These are phyloP conservation scores for Fusarium concolor DNA, from an alignment of 2,329 filamentous ascomycete genomes.

Conservation along the genomic window DNA sequence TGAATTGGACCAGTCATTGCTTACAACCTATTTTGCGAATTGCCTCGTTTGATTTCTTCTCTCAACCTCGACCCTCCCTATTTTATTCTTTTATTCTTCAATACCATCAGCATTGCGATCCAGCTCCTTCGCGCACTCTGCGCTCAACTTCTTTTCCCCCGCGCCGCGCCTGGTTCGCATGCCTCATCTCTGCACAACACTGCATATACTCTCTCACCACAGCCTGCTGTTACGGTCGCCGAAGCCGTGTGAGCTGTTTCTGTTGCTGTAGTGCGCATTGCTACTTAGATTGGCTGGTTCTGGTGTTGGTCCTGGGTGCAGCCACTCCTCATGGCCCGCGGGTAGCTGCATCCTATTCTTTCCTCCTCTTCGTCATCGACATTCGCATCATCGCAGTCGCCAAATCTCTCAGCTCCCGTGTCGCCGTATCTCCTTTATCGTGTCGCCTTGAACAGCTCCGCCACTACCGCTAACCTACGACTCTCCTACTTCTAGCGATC, in stretches of 20 bases:
- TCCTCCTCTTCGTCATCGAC: constrained; percentile 27
- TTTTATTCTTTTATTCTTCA: not conserved
- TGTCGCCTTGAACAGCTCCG: constrained; percentile 24
- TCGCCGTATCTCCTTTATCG: not conserved
- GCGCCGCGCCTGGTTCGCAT: constrained; percentile 47
- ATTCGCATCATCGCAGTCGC: constrained; percentile 12
- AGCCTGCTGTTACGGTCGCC: constrained; percentile 41
- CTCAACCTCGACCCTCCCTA: not conserved
- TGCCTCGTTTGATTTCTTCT: constrained; percentile 35
- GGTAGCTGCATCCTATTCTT: constrained; percentile 45
- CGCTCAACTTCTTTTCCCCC: constrained; percentile 24
- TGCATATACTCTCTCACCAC: constrained; percentile 39
- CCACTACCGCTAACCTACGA: constrained; percentile 11
- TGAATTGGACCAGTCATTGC: constrained; percentile 38
- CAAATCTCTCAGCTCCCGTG: constrained; percentile 17
- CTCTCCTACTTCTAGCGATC: constrained; percentile 26
- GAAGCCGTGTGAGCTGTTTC: constrained; percentile 40
- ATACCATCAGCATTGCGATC: constrained; percentile 17
- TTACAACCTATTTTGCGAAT: constrained; percentile 44
- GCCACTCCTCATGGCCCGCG: constrained; percentile 45
- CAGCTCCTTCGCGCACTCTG: constrained; percentile 32
- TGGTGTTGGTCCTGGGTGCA: constrained; percentile 28
- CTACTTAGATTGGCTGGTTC: constrained; percentile 31
- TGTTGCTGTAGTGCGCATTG: constrained; percentile 38
- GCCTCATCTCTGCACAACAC: constrained; percentile 52